phyloP scores from a whole-genome alignment of 352 stramenopile species.

The Phytophthora sp. region DNA sequence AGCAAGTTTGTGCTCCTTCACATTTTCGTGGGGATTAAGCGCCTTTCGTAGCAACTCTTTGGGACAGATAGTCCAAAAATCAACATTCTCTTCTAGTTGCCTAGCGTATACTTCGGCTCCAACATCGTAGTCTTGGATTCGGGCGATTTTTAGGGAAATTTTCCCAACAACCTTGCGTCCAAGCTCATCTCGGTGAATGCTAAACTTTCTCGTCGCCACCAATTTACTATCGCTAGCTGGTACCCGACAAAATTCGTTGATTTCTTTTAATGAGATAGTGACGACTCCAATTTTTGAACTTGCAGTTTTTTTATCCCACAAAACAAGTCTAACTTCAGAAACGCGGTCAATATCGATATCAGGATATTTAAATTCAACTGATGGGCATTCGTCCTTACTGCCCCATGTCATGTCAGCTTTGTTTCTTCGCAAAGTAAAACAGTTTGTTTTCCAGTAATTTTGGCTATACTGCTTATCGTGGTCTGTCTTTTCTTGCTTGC shows the following conservation, averaged over 20 bases:
- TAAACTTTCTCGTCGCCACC: too few species aligned
- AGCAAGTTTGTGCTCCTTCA: too few species aligned
- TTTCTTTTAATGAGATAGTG: constrained; percentile 41
- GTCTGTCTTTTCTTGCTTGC: too few species aligned
- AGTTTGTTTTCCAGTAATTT: too few species aligned
- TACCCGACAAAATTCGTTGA: constrained; percentile 14
- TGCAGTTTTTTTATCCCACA: constrained; percentile 38
- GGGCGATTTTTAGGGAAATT: constrained; percentile 47
- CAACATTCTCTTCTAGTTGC: constrained; percentile 29
- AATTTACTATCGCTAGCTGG: neutral
- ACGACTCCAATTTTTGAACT: constrained; percentile 41
- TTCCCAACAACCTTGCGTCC: constrained; percentile 54
- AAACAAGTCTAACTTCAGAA: constrained; percentile 34
- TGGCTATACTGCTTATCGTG: too few species aligned
- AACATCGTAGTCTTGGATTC: constrained; percentile 18
- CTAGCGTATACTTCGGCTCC: constrained; percentile 42
- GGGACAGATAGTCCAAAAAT: constrained; percentile 55
- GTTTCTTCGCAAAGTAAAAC: neutral
- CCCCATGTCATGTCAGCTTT: neutral
- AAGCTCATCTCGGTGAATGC: constrained; percentile 32
- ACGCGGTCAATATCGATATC: constrained; percentile 54
- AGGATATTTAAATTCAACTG: constrained; percentile 42
- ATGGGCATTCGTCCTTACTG: constrained; percentile 1
- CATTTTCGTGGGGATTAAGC: constrained; percentile 44
- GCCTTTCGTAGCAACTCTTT: constrained; percentile 55